These are phyloP conservation scores for Nicotiana otophora DNA, from an alignment of 257 asterid genomes.

Conservation along the genomic window DNA sequence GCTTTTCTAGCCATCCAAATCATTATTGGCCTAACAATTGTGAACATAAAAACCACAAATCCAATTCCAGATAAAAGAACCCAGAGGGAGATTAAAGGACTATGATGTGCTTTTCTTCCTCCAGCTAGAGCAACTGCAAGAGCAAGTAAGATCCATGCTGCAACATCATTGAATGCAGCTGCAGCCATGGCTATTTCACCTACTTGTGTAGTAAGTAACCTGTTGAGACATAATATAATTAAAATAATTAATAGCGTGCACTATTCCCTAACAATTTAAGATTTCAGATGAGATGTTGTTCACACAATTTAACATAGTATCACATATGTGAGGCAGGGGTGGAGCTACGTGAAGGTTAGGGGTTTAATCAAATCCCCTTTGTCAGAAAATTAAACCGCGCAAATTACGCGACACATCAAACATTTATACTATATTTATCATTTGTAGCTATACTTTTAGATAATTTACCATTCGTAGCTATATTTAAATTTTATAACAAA, in stretches of 20 bases:
- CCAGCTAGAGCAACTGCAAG: constrained; percentile 58
- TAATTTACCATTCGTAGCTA: too few relatives aligned
- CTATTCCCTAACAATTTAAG: neutral
- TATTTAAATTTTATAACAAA: too few relatives aligned
- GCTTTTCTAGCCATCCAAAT: constrained; percentile 33
- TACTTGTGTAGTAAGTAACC: constrained; percentile 47
- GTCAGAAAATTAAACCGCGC: too few relatives aligned
- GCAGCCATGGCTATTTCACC: constrained; percentile 73
- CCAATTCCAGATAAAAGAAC: constrained; percentile 41
- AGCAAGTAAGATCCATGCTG: constrained; percentile 63
- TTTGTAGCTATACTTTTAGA: too few relatives aligned
- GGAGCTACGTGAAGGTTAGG: too few relatives aligned
- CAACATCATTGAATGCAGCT: constrained; percentile 59
- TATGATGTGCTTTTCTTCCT: constrained; percentile 28
- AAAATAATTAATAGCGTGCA: neutral
- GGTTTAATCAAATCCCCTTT: too few relatives aligned
- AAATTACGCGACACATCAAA: too few relatives aligned
- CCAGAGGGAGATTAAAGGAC: constrained; percentile 45
- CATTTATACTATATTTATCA: too few relatives aligned
- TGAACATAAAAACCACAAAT: constrained; percentile 42
- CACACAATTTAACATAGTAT: neutral
- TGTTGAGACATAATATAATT: neutral
- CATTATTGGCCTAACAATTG: constrained; percentile 43
- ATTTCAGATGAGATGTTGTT: neutral
- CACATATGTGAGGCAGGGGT: too few relatives aligned